Evolutionary conservation across 495 filamentous ascomycete genomes (phyloP).

Genomic region (Annulohypoxylon maeteangense): DNA sequence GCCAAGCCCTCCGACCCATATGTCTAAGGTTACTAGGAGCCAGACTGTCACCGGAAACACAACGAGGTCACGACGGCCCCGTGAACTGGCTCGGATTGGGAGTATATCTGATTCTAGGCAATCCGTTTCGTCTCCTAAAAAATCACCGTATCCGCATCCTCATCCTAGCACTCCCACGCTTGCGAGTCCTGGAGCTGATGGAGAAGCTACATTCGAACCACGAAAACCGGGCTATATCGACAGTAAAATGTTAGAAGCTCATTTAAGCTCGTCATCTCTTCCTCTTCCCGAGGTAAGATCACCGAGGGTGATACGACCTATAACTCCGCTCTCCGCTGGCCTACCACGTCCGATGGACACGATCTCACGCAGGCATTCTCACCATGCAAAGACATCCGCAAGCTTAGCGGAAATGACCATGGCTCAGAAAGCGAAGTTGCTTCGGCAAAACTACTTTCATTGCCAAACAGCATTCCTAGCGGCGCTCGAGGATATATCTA

Average conservation of each 20-base stretch:
- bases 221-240: slow-evolving; percentile 52
- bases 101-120: slow-evolving; percentile 53
- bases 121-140: slow-evolving; percentile 45
- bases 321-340: slow-evolving; percentile 62
- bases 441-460: slow-evolving; percentile 79
- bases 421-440: slow-evolving; percentile 67
- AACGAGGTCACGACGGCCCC: slow-evolving; percentile 58
- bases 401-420: slow-evolving; percentile 65
- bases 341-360: slow-evolving; percentile 62
- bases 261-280: slow-evolving; percentile 71
- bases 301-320: slow-evolving; percentile 56
- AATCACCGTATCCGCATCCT: slow-evolving; percentile 35
- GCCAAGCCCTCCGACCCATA: slow-evolving; percentile 35
- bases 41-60: slow-evolving; percentile 67
- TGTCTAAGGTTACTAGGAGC: slow-evolving; percentile 65
- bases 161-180: slow-evolving; percentile 24
- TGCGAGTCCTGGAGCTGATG: slow-evolving; percentile 30
- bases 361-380: slow-evolving; percentile 58
- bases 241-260: slow-evolving; percentile 58
- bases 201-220: slow-evolving; percentile 35
- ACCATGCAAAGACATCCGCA: slow-evolving; percentile 58
- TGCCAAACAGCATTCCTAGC: slow-evolving; percentile 77
- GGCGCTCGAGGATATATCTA: slow-evolving; percentile 80
- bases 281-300: slow-evolving; percentile 69
- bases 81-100: slow-evolving; percentile 55